A percentile compares a stretch with the other conserved stretches of the same genome.
phyloP scores from a whole-genome alignment of 352 stramenopile species.

The Achlya hypogyna region DNA sequence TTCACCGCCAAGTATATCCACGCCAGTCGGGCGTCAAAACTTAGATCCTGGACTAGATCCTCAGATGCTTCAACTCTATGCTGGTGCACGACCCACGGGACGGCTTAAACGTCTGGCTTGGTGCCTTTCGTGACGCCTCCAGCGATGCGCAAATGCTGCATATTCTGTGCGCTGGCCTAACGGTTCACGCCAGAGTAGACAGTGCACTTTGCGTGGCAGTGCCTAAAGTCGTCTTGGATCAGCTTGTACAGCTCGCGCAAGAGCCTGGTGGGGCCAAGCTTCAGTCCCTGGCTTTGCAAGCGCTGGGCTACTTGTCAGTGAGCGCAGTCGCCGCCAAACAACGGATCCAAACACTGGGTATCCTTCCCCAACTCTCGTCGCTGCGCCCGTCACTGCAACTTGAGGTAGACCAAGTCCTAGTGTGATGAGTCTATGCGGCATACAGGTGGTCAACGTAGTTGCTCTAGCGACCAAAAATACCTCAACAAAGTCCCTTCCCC shows the following conservation, averaged over 20 bases:
- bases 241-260: not conserved
- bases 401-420: not conserved
- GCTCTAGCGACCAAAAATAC: conserved; percentile 12
- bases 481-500: not conserved
- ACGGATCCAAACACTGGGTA: not conserved
- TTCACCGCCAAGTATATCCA: no score
- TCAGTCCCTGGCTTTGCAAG: not conserved
- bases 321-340: not conserved
- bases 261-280: not conserved
- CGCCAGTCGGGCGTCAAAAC: no score
- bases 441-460: not conserved
- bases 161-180: not conserved
- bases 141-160: not conserved
- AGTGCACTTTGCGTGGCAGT: not conserved
- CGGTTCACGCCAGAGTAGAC: not conserved
- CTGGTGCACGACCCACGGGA: not conserved
- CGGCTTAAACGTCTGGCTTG: not conserved
- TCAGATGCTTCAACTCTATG: not conserved
- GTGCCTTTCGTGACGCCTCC: not conserved
- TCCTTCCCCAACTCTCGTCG: not conserved
- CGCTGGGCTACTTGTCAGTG: not conserved
- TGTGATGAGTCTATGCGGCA: not conserved
- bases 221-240: not conserved
- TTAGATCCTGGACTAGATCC: not conserved
- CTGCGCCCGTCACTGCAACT: not conserved